Base-by-base conservation (phyloP, 169 alveolate species). In the Eimeria tenella region DNA sequence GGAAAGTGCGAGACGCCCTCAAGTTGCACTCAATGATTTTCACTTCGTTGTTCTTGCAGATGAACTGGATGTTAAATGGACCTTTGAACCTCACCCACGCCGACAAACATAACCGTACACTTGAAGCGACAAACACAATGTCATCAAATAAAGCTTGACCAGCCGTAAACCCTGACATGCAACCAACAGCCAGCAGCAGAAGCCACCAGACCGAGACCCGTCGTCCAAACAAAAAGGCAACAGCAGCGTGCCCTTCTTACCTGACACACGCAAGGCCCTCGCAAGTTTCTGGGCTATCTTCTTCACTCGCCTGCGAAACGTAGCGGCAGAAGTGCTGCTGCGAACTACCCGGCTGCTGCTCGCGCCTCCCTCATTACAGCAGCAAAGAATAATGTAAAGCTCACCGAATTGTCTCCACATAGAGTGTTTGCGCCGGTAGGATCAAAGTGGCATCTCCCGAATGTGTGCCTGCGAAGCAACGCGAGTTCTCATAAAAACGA, bases 1-100 rank as follows among this genome's bases (percentile, higher is more conserved):
- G 99, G 89, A 97, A 95, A 0, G 99, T 97, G 50, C 99, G 96
- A 5, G 98, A 96, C 11, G 99, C 98, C 25, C 99, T 94, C 84
- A 97, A 94, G 94, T 97, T 97, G 97, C 99, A 97, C 96, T 97
- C 99, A 81, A 98, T 98, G 65, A 98, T 96, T 94, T 97, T 97
- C 83, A 97, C 97, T 58, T 96, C 97, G 95, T 96, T 96, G 65
- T 95, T 97, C 95, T 97, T 97, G 96, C 98, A 97, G 89, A 97
- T 96, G 96, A 96, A 97, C 95, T 97, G 99, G 82, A 97, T 97
- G 95, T 97, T 97, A 97, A 97, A 97, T 4, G 98, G 99, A 0
- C 99, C 99, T 21, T 55, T 5, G n/a, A 5, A 84, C 9, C 53
- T 49, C 60, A 23, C 4, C 5, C 74, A 53, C 52, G 90, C n/a